A percentile compares a stretch with the other conserved stretches of the same genome.
Evolutionary conservation across 805 yeast genomes (phyloP).

Genomic region (Candida hispaniensis): DNA sequence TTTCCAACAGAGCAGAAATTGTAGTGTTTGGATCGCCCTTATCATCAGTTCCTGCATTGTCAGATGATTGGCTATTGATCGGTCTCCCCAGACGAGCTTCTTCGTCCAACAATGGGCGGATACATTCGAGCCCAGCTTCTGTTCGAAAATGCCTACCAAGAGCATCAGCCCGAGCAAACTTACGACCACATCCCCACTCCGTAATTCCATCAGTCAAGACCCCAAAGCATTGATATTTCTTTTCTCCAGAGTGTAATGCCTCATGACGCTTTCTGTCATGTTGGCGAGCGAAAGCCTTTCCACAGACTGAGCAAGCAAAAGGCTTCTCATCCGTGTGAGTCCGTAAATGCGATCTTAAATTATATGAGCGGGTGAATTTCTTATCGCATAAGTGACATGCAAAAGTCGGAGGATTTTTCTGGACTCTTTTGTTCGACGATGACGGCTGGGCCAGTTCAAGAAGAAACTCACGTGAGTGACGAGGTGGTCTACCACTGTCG

Average conservation of each 20-base stretch:
- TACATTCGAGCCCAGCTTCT: constrained; percentile 62
- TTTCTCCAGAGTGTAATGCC: constrained; percentile 59
- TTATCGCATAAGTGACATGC: constrained; percentile 78
- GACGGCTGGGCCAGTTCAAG: constrained; percentile 54
- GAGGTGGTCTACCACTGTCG: constrained; percentile 14
- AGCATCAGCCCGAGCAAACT: constrained; percentile 70
- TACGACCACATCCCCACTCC: constrained; percentile 65
- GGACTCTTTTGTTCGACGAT: constrained; percentile 43
- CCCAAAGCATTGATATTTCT: constrained; percentile 60
- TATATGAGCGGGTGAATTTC: constrained; percentile 84
- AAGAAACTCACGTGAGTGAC: constrained; percentile 41
- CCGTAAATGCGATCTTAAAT: constrained; percentile 78
- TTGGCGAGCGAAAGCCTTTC: constrained; percentile 61
- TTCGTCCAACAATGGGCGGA: constrained; percentile 53
- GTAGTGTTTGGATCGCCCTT: no score
- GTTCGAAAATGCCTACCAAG: constrained; percentile 65
- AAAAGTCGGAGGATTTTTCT: constrained; percentile 62
- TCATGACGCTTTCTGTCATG: constrained; percentile 74
- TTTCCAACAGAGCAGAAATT: no score
- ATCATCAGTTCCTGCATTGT: no score
- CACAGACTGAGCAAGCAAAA: constrained; percentile 51
- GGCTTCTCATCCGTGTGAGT: constrained; percentile 77
- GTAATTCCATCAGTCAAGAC: constrained; percentile 44
- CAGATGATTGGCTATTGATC: no score
- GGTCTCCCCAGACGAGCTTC: constrained; percentile 26